Evolutionary conservation across 2,329 filamentous ascomycete species (phyloP), one percentile per base, ranked within the genome.

Genomic region (Emmonsia crescens): DNA sequence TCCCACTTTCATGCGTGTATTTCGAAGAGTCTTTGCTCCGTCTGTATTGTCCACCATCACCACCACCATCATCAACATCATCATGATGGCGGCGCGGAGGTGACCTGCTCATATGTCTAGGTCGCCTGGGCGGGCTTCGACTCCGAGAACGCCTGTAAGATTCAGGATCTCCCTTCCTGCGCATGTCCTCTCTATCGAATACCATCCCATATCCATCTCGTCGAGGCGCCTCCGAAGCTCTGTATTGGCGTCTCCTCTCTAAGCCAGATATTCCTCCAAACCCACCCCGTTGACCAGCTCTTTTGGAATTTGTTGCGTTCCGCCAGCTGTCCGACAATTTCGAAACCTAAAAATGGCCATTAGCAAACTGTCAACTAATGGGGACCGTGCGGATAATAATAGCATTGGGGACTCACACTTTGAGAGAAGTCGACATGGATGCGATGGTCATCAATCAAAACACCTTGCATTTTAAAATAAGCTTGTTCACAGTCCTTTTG

Each of bases 351-450:
- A n/a, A 46, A 63, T 40, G 55, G 27, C 56, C 36, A 57, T 71
- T 60, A 75, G 68, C 54, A 65, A 64, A 51, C 27, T 36, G 31
- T 24, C 38, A 55, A 59, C 46, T 24, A 60, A 59, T 51, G 48
- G 36, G 21, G 27, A 52, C 21, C 21, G n/a, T 48, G n/a, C 10
- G 42, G n/a, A n/a, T n/a, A n/a, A 60, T 59, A 19, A 16, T 40
- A 46, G 49, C 57, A 38, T 40, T 48, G 36, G n/a, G 21, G 40
- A 67, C 86, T 84, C 64, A 92, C 94, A 72, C 91, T 96, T 77
- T 99, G 94, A 12, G 92, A 96, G 75, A 99, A 99, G 76, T 99
- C 94, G 61, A 99, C 94, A 71, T 99, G 94, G 65, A 99, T 99
- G 49, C 94, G 87, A 66, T 96, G 89, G 69, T 99, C 94, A 70